Conservation (phyloP, 2,329 filamentous ascomycete genomes). For the Trichoderma citrinoviride region DNA sequence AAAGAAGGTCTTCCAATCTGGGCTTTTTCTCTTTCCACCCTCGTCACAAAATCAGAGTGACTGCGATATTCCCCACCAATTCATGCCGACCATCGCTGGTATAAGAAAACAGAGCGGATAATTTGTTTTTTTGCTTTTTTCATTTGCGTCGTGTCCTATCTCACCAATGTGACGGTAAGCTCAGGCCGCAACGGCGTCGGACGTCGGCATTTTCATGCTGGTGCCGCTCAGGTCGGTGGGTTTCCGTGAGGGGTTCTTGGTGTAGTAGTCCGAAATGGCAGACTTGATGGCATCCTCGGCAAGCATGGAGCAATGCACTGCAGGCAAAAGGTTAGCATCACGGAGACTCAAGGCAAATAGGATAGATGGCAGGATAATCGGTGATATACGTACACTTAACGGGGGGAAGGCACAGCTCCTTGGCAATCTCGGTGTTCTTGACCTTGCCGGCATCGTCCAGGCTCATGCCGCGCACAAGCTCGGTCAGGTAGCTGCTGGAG, state of each 20-base stretch:
- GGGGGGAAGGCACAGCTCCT: conserved; percentile 85
- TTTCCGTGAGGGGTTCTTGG: conserved; percentile 68
- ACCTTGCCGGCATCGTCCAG: conserved; percentile 89
- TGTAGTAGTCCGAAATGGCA: conserved; percentile 86
- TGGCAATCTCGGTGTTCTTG: conserved; percentile 96
- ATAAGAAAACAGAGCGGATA: background rate
- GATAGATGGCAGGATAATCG: background rate
- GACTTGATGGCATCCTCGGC: conserved; percentile 91
- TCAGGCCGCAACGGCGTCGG: conserved; percentile 40
- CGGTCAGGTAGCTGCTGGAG: conserved; percentile 89
- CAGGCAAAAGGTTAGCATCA: conserved; percentile 31
- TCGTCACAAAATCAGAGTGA: background rate
- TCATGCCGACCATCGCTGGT: background rate
- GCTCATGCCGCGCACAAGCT: conserved; percentile 91
- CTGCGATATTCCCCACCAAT: background rate
- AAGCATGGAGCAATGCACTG: conserved; percentile 89
- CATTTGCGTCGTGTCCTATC: background rate
- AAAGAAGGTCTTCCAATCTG: conserved; percentile 1
- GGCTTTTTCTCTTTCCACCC: background rate
- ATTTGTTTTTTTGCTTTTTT: background rate
- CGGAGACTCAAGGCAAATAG: background rate
- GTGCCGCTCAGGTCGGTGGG: conserved; percentile 76
- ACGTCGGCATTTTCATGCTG: conserved; percentile 59
- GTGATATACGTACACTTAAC: conserved; percentile 68
- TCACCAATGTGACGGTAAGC: background rate